phyloP scores from a whole-genome alignment of 2,329 filamentous ascomycete genomes.

The Paraconiothyrium brasiliense region DNA sequence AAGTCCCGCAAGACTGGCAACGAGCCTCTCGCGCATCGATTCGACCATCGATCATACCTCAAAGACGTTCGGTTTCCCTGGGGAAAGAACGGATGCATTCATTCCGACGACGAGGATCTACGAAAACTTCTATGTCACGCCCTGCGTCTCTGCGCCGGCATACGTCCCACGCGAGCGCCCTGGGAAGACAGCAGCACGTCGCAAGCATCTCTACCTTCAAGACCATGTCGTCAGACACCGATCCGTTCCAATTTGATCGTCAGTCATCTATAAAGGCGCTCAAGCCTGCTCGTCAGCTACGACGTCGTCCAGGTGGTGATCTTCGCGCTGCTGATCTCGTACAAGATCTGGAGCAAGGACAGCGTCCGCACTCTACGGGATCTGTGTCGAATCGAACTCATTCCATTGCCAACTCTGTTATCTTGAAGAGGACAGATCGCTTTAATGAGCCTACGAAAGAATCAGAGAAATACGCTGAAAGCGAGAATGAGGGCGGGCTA shows the following conservation, averaged over 20 bases:
- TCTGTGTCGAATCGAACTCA: conserved; percentile 57
- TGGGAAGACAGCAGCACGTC: conserved; percentile 61
- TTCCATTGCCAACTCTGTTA: conserved; percentile 51
- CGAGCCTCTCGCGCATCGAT: conserved; percentile 30
- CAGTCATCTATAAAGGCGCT: conserved; percentile 32
- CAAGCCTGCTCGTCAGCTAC: conserved; percentile 50
- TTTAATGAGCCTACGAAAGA: conserved; percentile 33
- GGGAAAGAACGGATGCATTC: conserved; percentile 45
- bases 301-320: conserved; percentile 60
- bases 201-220: conserved; percentile 68
- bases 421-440: conserved; percentile 40
- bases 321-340: conserved; percentile 58
- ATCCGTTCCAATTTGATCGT: conserved; percentile 51
- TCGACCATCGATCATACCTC: conserved; percentile 30
- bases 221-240: conserved; percentile 53
- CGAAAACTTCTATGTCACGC: conserved; percentile 38
- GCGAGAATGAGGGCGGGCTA: conserved; percentile 21
- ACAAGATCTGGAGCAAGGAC: conserved; percentile 54
- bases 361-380: conserved; percentile 59
- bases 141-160: conserved; percentile 61
- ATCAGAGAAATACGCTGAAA: conserved; percentile 18
- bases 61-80: conserved; percentile 43
- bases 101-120: conserved; percentile 46
- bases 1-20: conserved; percentile 23
- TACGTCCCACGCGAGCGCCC: conserved; percentile 68